phyloP scores from a whole-genome alignment of 1,284 basidiomycete genomes.

The Salmacisia buchloeana region DNA sequence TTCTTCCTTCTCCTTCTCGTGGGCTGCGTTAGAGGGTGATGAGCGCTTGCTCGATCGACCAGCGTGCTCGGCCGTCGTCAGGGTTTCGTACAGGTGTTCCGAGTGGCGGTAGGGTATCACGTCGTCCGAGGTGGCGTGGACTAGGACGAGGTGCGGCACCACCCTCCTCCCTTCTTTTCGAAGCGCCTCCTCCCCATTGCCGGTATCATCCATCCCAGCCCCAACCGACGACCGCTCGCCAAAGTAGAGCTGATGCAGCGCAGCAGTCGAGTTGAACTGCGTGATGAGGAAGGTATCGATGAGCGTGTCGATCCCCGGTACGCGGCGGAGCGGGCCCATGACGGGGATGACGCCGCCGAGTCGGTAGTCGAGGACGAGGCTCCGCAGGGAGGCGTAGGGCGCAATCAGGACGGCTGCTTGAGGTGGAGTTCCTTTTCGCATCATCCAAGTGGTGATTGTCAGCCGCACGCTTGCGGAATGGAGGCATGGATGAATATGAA shows the following conservation, averaged over 20 bases:
- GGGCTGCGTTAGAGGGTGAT: no score
- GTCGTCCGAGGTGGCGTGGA: conserved; percentile 73
- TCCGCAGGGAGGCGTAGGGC: conserved; percentile 67
- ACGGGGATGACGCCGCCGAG: conserved; percentile 60
- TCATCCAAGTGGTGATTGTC: not conserved
- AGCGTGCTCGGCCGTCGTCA: not conserved
- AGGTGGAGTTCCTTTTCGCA: conserved; percentile 49
- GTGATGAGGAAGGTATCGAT: conserved; percentile 61
- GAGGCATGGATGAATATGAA: not conserved
- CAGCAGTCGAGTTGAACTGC: conserved; percentile 54
- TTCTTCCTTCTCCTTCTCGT: not conserved
- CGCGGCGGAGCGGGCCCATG: conserved; percentile 65
- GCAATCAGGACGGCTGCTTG: conserved; percentile 68
- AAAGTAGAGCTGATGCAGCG: conserved; percentile 16
- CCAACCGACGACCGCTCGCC: not conserved
- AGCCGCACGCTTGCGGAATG: not conserved
- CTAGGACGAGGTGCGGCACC: conserved; percentile 66
- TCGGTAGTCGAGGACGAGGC: conserved; percentile 65
- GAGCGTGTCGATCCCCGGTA: conserved; percentile 65
- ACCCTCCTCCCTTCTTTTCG: conserved; percentile 55
- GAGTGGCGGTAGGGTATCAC: conserved; percentile 70
- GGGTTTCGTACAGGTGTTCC: not conserved
- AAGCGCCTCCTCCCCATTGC: no score
- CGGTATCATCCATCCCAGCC: no score
- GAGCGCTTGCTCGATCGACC: not conserved